Percentiles rank a stretch among this genome's conserved stretches.
These are phyloP conservation scores for Radiomyces spectabilis DNA, from an alignment of 192 early-diverging fungal genomes.

Conservation along the genomic window DNA sequence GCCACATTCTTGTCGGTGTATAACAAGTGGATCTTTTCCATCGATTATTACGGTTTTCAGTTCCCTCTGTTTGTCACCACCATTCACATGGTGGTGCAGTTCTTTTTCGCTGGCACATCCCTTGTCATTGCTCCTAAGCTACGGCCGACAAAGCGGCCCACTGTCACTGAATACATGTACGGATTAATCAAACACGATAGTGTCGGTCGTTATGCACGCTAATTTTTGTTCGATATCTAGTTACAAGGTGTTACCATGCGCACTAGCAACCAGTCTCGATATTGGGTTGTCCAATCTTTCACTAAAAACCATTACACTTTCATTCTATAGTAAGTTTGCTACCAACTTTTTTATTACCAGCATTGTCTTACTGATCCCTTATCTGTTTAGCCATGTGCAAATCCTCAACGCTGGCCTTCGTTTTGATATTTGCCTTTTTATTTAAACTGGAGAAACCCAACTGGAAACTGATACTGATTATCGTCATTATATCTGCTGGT, in stretches of 20 bases:
- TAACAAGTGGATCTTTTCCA: conserved; percentile 93
- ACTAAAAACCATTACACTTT: conserved; percentile 79
- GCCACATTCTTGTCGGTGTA: conserved; percentile 75
- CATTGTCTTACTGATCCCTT: neutral
- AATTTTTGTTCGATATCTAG: conserved; percentile 11
- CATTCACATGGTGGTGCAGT: conserved; percentile 84
- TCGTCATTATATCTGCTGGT: conserved; percentile 72
- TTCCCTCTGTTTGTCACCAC: conserved; percentile 85
- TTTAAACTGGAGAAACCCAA: conserved; percentile 81
- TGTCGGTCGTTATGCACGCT: neutral
- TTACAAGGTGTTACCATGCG: conserved; percentile 78
- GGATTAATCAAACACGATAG: neutral
- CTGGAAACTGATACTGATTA: conserved; percentile 61
- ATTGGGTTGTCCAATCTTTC: conserved; percentile 86
- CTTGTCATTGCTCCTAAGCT: conserved; percentile 53
- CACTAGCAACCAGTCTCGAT: conserved; percentile 81
- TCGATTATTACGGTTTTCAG: conserved; percentile 69
- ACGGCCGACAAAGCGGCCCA: conserved; percentile 50
- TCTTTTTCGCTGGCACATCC: conserved; percentile 45
- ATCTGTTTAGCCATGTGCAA: conserved; percentile 63
- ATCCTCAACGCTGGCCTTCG: conserved; percentile 64
- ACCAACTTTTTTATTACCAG: neutral
- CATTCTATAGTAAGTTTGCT: conserved; percentile 71
- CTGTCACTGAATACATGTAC: conserved; percentile 42
- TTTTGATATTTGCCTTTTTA: conserved; percentile 86